Evolutionary conservation across 2,329 filamentous ascomycete species (phyloP).

Genomic region (Cladobotryum mycophilum): DNA sequence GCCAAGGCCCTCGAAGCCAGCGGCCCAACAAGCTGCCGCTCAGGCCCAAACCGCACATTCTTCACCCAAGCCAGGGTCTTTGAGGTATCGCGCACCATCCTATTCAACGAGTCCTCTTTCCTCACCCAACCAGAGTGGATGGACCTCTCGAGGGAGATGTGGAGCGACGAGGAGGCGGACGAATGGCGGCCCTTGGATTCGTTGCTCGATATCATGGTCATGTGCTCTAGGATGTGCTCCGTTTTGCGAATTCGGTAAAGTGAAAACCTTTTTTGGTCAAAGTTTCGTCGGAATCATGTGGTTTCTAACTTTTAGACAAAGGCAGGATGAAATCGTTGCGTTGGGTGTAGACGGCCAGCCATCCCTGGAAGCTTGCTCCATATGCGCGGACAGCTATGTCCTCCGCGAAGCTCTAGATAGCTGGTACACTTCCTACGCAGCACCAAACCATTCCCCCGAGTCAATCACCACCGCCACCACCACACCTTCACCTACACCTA

Average conservation of each 20-base stretch:
- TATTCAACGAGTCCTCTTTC: slow-evolving; percentile 20
- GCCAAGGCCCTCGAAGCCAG: slow-evolving; percentile 24
- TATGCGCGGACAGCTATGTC: slow-evolving; percentile 1
- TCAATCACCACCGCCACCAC: background rate
- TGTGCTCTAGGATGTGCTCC: slow-evolving; percentile 24
- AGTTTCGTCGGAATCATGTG: background rate
- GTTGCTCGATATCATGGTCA: slow-evolving; percentile 25
- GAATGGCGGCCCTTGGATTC: slow-evolving; percentile 15
- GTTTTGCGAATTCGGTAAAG: slow-evolving; percentile 25
- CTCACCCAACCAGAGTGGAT: slow-evolving; percentile 18
- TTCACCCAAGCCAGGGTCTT: slow-evolving; percentile 24
- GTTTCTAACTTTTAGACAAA: background rate
- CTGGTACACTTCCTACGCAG: slow-evolving; percentile 14
- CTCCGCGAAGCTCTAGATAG: slow-evolving; percentile 8
- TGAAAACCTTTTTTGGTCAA: background rate
- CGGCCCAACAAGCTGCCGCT: slow-evolving; percentile 20
- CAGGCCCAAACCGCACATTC: slow-evolving; percentile 20
- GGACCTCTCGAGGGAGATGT: slow-evolving; percentile 6
- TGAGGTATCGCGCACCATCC: slow-evolving; percentile 20
- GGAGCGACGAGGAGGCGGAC: background rate
- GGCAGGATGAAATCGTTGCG: background rate
- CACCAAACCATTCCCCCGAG: background rate
- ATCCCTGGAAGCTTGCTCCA: background rate
- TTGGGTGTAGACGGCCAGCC: background rate
- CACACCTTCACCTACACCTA: background rate